Evolutionary conservation across 768 basidiomycete genomes (phyloP).

Genomic region (Mycena epipterygia): DNA sequence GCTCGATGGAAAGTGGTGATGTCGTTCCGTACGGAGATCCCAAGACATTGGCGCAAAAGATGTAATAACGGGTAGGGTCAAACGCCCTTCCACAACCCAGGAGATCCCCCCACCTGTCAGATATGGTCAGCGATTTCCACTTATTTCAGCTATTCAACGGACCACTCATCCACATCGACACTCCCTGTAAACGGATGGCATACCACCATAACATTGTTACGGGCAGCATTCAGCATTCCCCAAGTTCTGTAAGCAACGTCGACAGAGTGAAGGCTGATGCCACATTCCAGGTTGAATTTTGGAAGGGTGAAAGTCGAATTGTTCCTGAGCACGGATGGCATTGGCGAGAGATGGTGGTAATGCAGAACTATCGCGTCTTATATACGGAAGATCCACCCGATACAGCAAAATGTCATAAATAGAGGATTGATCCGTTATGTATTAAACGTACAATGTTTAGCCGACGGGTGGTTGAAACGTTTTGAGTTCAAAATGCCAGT

Average conservation of each 20-base stretch:
- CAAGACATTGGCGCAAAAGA: slow-evolving; percentile 93
- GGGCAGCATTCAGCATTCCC: slow-evolving; percentile 71
- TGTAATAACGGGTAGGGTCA: slow-evolving; percentile 88
- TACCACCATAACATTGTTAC: slow-evolving; percentile 82
- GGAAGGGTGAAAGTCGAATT: slow-evolving; percentile 51
- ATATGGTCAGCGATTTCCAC: neutral
- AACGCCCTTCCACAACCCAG: slow-evolving; percentile 94
- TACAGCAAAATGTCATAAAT: neutral
- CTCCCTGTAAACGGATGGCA: slow-evolving; percentile 87
- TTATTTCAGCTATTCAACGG: slow-evolving; percentile 36
- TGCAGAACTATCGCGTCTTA: neutral
- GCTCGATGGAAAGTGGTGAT: slow-evolving; percentile 87
- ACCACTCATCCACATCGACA: slow-evolving; percentile 87
- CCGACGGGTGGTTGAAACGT: too few species aligned
- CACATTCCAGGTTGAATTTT: slow-evolving; percentile 75
- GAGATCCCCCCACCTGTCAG: slow-evolving; percentile 91
- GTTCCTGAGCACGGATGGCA: neutral
- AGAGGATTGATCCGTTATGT: neutral
- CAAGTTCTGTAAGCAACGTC: slow-evolving; percentile 86
- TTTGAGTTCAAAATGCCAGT: too few species aligned
- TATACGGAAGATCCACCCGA: neutral
- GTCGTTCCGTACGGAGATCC: slow-evolving; percentile 96
- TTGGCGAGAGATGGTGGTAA: too few species aligned
- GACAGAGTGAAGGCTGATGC: slow-evolving; percentile 62
- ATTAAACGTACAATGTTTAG: too few species aligned